Percentiles rank a stretch among this genome's conserved stretches.
Conservation (phyloP, 495 filamentous ascomycete species). For the Neurospora tetraspora region DNA sequence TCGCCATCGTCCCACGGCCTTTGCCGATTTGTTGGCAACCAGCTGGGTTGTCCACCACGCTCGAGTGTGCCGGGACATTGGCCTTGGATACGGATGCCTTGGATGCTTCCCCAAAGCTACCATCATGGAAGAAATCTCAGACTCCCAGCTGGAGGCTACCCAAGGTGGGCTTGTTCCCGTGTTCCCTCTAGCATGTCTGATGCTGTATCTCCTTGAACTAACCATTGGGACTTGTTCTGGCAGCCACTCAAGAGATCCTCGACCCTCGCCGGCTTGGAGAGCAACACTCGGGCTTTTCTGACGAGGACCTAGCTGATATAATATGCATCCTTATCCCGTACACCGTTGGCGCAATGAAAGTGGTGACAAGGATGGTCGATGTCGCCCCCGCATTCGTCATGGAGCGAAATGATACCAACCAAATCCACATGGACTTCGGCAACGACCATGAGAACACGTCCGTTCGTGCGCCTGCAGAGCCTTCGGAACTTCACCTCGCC, state of each 20-base stretch:
- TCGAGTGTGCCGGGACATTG: neutral
- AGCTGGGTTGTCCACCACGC: neutral
- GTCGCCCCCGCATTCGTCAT: slow-evolving; percentile 29
- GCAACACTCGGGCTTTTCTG: slow-evolving; percentile 66
- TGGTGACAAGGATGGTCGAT: slow-evolving; percentile 47
- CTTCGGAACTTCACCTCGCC: slow-evolving; percentile 60
- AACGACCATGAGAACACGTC: slow-evolving; percentile 35
- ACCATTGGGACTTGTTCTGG: neutral
- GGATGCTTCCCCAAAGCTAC: neutral
- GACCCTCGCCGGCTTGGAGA: slow-evolving; percentile 70
- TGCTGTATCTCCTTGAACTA: slow-evolving; percentile 3
- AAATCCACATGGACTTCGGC: slow-evolving; percentile 37
- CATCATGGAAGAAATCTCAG: neutral
- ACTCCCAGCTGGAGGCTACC: slow-evolving; percentile 4
- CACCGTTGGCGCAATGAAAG: slow-evolving; percentile 57
- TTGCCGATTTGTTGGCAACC: neutral
- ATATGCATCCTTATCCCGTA: slow-evolving; percentile 80
- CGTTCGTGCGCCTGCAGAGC: slow-evolving; percentile 31
- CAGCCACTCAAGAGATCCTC: slow-evolving; percentile 69
- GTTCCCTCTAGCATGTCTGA: slow-evolving; percentile 2
- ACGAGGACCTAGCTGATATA: slow-evolving; percentile 76
- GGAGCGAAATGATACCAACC: slow-evolving; percentile 30
- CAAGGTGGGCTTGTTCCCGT: slow-evolving; percentile 13
- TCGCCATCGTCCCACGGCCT: neutral
- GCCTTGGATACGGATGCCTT: neutral